Conservation (phyloP, 257 asterid species). For the Mentha longifolia region DNA sequence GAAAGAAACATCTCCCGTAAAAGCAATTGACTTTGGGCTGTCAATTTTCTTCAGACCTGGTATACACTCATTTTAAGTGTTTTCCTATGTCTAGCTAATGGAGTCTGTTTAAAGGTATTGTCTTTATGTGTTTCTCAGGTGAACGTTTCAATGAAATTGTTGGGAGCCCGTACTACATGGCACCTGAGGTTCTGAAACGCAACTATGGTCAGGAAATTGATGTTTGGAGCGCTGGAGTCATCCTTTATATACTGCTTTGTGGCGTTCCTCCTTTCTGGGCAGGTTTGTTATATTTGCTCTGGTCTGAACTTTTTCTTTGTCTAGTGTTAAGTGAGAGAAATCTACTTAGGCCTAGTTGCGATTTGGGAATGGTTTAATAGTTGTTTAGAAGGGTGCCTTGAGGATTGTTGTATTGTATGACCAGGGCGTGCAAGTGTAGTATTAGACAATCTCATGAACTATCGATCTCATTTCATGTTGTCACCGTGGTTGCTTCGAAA, state of each 20-base stretch:
- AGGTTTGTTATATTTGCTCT: conserved; percentile 48
- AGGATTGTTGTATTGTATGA: background rate
- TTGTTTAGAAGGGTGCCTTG: background rate
- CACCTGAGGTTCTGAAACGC: conserved; percentile 78
- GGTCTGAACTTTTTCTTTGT: background rate
- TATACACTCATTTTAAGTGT: conserved; percentile 28
- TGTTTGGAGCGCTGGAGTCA: conserved; percentile 77
- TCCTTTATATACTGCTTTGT: conserved; percentile 73
- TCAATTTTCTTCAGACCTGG: conserved; percentile 74
- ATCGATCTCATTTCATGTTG: too few species aligned
- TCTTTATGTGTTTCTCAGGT: conserved; percentile 39
- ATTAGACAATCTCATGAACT: too few species aligned
- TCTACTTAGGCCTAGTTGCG: background rate
- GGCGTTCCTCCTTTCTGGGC: conserved; percentile 92
- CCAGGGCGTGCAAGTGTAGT: too few species aligned
- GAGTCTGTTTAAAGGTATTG: background rate
- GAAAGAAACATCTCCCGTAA: conserved; percentile 64
- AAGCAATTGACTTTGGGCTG: conserved; percentile 76
- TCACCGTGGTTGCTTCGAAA: too few species aligned
- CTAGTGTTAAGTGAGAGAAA: background rate
- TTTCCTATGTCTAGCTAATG: conserved; percentile 1
- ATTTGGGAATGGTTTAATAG: background rate
- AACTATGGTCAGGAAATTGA: conserved; percentile 75
- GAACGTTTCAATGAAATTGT: conserved; percentile 72
- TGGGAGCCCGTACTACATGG: conserved; percentile 90